A percentile compares a stretch with the other conserved stretches of the same genome.
Conservation (phyloP, 306 rosid species). For the Parietaria judaica region DNA sequence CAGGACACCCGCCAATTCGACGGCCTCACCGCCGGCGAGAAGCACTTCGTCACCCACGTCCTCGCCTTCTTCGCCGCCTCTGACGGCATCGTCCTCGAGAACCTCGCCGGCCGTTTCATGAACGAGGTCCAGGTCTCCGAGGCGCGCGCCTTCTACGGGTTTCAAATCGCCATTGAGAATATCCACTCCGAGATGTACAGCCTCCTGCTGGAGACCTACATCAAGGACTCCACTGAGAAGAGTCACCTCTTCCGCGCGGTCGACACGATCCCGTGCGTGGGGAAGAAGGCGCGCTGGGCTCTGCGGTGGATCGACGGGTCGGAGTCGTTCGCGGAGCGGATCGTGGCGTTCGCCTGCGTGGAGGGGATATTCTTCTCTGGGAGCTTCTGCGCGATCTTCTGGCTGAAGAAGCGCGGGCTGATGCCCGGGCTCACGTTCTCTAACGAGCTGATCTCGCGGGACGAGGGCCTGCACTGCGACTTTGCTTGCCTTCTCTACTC, state of each 20-base stretch:
- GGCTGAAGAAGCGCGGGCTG: constrained; percentile 82
- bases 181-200: constrained; percentile 94
- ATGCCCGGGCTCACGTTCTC: constrained; percentile 84
- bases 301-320: constrained; percentile 42
- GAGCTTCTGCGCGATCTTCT: constrained; percentile 72
- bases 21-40: constrained; percentile 47
- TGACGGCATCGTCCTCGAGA: constrained; percentile 81
- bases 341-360: constrained; percentile 75
- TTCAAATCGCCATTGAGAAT: constrained; percentile 81
- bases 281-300: constrained; percentile 67
- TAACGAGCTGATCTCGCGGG: constrained; percentile 78
- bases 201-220: constrained; percentile 64
- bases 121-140: constrained; percentile 70
- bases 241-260: constrained; percentile 50
- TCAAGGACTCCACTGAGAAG: constrained; percentile 53
- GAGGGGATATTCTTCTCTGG: constrained; percentile 91
- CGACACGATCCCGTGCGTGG: constrained; percentile 65
- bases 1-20: constrained; percentile 58
- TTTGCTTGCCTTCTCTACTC: constrained; percentile 69
- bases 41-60: constrained; percentile 62
- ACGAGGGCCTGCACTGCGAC: constrained; percentile 77
- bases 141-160: constrained; percentile 88
- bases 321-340: constrained; percentile 42
- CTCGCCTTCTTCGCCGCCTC: constrained; percentile 93
- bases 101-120: constrained; percentile 79